phyloP scores from a whole-genome alignment of 192 early-diverging fungal genomes.

The Coemansia sp. region DNA sequence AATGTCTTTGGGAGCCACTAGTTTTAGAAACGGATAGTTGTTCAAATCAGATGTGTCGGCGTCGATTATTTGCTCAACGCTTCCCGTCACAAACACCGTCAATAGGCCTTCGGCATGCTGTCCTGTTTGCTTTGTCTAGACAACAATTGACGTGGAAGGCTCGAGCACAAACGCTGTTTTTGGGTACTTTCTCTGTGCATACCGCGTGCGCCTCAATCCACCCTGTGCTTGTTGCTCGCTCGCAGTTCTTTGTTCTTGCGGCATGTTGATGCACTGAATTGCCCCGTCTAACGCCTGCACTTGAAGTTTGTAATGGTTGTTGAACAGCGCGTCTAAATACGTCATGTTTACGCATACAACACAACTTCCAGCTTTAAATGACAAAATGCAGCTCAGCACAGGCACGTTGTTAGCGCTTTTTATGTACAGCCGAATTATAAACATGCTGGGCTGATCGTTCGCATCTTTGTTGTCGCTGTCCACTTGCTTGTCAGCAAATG shows the following conservation, averaged over 20 bases:
- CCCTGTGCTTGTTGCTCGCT: not conserved
- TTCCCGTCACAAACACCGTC: slow-evolving; percentile 35
- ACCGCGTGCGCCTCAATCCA: not conserved
- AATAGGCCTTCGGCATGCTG: slow-evolving; percentile 26
- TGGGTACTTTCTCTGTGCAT: slow-evolving; percentile 2
- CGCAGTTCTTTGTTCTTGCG: slow-evolving; percentile 1
- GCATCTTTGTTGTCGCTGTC: not conserved
- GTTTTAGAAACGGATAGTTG: too few relatives aligned
- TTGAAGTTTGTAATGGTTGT: slow-evolving; percentile 25
- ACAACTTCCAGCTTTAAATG: slow-evolving; percentile 2
- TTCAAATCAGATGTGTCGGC: slow-evolving; percentile 41
- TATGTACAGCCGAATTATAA: not conserved
- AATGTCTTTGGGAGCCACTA: too few relatives aligned
- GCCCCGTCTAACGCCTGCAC: slow-evolving; percentile 48
- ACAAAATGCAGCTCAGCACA: not conserved
- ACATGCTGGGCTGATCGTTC: slow-evolving; percentile 1
- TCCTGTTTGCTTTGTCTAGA: slow-evolving; percentile 7
- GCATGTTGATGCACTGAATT: slow-evolving; percentile 32
- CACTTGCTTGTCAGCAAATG: not conserved
- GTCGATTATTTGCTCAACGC: slow-evolving; percentile 31
- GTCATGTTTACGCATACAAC: slow-evolving; percentile 20
- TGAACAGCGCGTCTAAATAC: slow-evolving; percentile 32
- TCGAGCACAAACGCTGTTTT: slow-evolving; percentile 15
- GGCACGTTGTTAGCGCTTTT: not conserved
- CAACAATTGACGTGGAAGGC: not conserved